Percentiles rank a stretch among this genome's conserved stretches.
Conservation (phyloP, 306 rosid species). For the Malus sylvestris region DNA sequence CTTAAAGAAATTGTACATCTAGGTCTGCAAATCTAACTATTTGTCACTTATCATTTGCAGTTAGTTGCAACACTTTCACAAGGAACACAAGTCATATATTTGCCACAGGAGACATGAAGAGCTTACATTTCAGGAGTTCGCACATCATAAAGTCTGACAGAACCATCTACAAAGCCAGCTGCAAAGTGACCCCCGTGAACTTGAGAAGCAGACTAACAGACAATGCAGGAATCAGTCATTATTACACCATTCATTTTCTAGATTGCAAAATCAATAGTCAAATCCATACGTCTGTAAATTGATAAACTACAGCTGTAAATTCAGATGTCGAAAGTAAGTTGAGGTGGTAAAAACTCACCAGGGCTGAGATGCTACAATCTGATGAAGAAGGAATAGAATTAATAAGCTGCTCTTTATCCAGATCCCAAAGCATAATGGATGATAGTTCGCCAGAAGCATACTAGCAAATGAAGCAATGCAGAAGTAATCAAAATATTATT, state of each 20-base stretch:
- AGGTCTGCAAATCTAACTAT: background rate
- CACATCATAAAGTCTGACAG: slow-evolving; percentile 79
- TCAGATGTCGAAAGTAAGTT: background rate
- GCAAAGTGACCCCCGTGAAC: slow-evolving; percentile 89
- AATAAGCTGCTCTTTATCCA: slow-evolving; percentile 82
- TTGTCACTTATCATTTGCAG: background rate
- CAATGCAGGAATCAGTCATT: background rate
- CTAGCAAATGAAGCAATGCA: slow-evolving; percentile 37
- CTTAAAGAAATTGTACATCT: background rate
- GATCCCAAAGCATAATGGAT: slow-evolving; percentile 80
- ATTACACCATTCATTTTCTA: background rate
- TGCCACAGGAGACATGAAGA: background rate
- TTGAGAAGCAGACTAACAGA: slow-evolving; percentile 83
- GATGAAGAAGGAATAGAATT: slow-evolving; percentile 72
- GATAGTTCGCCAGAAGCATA: slow-evolving; percentile 86
- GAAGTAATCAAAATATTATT: slow-evolving; percentile 13
- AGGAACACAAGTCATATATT: background rate
- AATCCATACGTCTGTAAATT: background rate
- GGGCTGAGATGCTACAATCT: slow-evolving; percentile 78
- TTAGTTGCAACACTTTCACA: background rate
- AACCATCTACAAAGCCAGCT: slow-evolving; percentile 95
- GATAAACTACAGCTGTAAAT: background rate
- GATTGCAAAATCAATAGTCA: background rate
- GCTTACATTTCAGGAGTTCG: slow-evolving; percentile 86
- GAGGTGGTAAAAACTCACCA: slow-evolving; percentile 51